Base-by-base conservation (phyloP, 495 filamentous ascomycete species). In the Xylaria acuta region DNA sequence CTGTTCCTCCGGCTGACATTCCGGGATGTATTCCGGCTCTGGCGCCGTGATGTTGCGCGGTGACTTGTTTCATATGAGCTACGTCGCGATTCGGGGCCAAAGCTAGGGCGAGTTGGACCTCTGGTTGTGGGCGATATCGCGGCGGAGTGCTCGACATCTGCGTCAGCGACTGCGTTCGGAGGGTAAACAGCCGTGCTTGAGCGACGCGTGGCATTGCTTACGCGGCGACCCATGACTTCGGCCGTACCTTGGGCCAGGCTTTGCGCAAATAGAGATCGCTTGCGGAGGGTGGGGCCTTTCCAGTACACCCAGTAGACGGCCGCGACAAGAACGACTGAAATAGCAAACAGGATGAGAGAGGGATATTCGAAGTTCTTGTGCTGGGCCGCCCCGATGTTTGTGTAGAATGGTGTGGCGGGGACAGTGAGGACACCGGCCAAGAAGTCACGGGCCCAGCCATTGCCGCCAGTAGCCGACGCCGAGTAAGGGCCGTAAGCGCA, bases 221-320 rank as follows among this genome's bases (percentile, higher is more conserved):
- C 41, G 6, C 69, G 43, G 16, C 43, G 63, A 5, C 75, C 75
- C 6, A 84, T 80, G 16, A 81, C 75, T 18, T 89, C 84, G 14
- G 81, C 77, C 20, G 84, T 81, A 9, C 87, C 88, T 43, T 87
- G 82, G 45, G 86, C 85, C n/a, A 93, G 80, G 58, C 88, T 87
- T 81, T 95, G 90, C 5, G 93, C 93, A 75, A 95, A 95, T 1
- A 89, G 88, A n/a, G 91, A 93, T 5, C 90, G 86, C 78, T 89
- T 88, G 32, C 93, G 88, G 4, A 97, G 85, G 3, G 71, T 74
- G 0, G 92, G 93, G 1, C 93, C 93, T 67, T 92, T 88, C 86
- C 86, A 94, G 85, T 95, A 95, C 72, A 95, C 91, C 58, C 91
- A 84, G 75, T 94, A 95, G 34, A 95, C 90, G 14, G 92, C 90